phyloP scores from a whole-genome alignment of 345 rosid species.

The Conringia planisiliqua region DNA sequence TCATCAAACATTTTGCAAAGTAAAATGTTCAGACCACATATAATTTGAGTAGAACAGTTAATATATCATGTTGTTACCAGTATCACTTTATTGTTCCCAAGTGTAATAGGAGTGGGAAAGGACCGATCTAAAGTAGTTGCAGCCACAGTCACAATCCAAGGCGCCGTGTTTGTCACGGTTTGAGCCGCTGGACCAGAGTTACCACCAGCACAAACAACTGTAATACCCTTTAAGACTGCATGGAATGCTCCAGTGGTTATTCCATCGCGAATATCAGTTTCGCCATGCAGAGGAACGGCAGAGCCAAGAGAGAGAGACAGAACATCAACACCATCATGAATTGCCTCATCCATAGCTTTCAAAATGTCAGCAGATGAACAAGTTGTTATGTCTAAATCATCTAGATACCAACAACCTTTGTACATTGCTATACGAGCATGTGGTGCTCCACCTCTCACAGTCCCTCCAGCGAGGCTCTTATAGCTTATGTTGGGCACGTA shows the following conservation, averaged over 20 bases:
- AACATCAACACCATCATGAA: slow-evolving; percentile 51
- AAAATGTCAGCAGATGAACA: slow-evolving; percentile 41
- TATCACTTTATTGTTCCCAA: slow-evolving; percentile 31
- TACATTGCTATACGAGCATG: slow-evolving; percentile 48
- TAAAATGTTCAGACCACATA: too few species aligned
- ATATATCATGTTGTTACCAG: too few species aligned
- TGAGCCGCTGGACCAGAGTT: slow-evolving; percentile 39
- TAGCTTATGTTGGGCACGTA: slow-evolving; percentile 36
- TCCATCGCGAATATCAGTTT: slow-evolving; percentile 34
- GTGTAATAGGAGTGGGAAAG: slow-evolving; percentile 33
- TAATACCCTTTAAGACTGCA: slow-evolving; percentile 40
- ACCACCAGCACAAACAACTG: slow-evolving; percentile 35
- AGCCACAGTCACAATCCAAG: slow-evolving; percentile 50
- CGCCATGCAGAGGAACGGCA: too few species aligned
- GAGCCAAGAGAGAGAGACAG: slow-evolving; percentile 46
- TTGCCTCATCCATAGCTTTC: slow-evolving; percentile 53
- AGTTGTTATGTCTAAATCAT: background rate
- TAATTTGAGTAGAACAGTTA: too few species aligned
- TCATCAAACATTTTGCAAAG: background rate
- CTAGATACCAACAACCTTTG: slow-evolving; percentile 48
- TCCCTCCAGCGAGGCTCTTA: slow-evolving; percentile 46
- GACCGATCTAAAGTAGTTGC: slow-evolving; percentile 50
- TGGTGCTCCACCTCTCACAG: slow-evolving; percentile 38
- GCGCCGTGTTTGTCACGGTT: slow-evolving; percentile 42
- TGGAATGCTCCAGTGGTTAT: slow-evolving; percentile 43